A percentile compares a stretch with the other conserved stretches of the same genome.
phyloP scores from a whole-genome alignment of 495 filamentous ascomycete species.

The Cryomyces minteri region DNA sequence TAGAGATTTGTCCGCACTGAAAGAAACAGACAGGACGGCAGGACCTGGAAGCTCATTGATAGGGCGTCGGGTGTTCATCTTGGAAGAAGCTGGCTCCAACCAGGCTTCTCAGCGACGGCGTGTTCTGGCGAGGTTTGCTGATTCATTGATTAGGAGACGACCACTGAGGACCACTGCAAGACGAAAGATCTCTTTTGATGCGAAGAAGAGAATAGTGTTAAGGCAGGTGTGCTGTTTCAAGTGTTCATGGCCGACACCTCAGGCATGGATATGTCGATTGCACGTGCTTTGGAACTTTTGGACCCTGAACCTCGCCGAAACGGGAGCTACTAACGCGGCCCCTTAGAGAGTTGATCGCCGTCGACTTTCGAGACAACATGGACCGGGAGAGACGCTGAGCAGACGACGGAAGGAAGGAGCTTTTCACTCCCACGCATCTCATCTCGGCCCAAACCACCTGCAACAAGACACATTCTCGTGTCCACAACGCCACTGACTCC shows the following conservation, averaged over 20 bases:
- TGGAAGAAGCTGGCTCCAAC: constrained; percentile 4
- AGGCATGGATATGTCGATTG: too few species aligned
- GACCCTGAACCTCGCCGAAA: too few species aligned
- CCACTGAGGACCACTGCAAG: neutral
- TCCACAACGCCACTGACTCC: neutral
- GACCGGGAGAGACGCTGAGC: too few species aligned
- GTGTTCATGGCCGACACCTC: too few species aligned
- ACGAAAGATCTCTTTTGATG: neutral
- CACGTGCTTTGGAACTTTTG: too few species aligned
- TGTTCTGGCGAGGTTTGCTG: neutral
- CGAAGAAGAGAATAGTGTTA: neutral
- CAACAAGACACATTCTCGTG: neutral
- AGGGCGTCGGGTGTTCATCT: constrained; percentile 79
- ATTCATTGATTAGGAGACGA: neutral
- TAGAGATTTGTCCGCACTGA: constrained; percentile 73
- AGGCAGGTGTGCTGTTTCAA: neutral
- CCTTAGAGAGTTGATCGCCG: too few species aligned
- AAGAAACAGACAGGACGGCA: constrained; percentile 62
- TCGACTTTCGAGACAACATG: too few species aligned
- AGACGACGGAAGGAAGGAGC: too few species aligned
- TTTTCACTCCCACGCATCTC: too few species aligned
- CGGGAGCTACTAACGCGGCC: too few species aligned
- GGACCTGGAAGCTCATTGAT: constrained; percentile 62
- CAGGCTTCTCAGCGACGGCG: neutral
- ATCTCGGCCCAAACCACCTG: neutral